These are phyloP conservation scores for Globisporangium acanthophoron DNA, from an alignment of 352 stramenopile species.

Conservation along the genomic window DNA sequence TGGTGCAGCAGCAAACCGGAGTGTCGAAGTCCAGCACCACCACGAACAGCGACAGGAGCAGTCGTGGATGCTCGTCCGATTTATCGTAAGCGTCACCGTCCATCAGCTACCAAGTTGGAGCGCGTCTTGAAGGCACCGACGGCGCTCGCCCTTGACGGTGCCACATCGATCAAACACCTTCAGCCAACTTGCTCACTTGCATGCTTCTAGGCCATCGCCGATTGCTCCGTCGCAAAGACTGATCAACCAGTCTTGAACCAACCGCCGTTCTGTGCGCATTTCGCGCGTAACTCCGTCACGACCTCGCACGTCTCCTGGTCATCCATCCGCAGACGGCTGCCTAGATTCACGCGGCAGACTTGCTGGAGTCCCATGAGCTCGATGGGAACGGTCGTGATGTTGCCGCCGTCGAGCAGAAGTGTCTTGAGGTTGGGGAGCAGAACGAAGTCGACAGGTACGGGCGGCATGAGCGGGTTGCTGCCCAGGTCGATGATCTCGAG, in stretches of 20 bases:
- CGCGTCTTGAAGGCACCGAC: too few relatives aligned
- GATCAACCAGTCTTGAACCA: constrained; percentile 51
- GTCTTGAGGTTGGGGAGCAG: constrained; percentile 53
- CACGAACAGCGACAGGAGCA: too few relatives aligned
- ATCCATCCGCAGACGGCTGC: constrained; percentile 42
- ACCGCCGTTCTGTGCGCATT: constrained; percentile 45
- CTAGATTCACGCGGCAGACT: constrained; percentile 56
- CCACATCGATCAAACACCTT: not conserved
- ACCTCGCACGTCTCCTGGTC: constrained; percentile 69
- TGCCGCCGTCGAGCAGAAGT: constrained; percentile 52
- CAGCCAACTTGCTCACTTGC: not conserved
- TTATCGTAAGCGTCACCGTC: too few relatives aligned
- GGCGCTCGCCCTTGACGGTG: too few relatives aligned
- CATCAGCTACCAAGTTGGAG: too few relatives aligned
- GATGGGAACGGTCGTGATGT: constrained; percentile 48
- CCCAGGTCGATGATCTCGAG: constrained; percentile 75
- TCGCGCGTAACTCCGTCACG: constrained; percentile 40
- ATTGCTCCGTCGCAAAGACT: not conserved
- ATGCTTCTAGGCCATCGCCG: not conserved
- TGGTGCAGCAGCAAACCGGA: too few relatives aligned
- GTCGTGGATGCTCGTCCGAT: too few relatives aligned
- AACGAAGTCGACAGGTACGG: constrained; percentile 36
- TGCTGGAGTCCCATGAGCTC: constrained; percentile 51
- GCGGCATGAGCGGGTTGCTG: constrained; percentile 43
- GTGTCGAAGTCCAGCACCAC: too few relatives aligned